Conservation (phyloP, 495 filamentous ascomycete species). For the Aspergillus sclerotiicarbonarius region DNA sequence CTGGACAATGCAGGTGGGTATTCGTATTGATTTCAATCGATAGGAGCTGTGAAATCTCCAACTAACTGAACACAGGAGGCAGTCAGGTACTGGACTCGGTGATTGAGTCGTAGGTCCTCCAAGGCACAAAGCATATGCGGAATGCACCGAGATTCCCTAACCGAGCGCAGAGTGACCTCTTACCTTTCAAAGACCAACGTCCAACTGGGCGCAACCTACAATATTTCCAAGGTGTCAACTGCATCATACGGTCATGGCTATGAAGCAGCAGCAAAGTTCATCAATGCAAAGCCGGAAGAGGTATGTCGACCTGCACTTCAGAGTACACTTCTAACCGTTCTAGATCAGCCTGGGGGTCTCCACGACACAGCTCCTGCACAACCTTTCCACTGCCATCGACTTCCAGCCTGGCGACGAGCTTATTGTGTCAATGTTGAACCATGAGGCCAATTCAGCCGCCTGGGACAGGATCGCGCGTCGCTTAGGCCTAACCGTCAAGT, state of each 20-base stretch:
- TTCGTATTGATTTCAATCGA: not conserved
- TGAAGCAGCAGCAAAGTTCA: conserved; percentile 61
- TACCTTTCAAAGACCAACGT: conserved; percentile 69
- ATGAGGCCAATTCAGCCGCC: conserved; percentile 69
- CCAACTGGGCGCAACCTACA: conserved; percentile 68
- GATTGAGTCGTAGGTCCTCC: conserved; percentile 56
- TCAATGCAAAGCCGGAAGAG: conserved; percentile 62
- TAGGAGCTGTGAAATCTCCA: not conserved
- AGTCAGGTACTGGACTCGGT: conserved; percentile 65
- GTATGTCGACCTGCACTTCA: conserved; percentile 34
- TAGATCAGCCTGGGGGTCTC: conserved; percentile 55
- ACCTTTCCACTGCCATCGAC: conserved; percentile 59
- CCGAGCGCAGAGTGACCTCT: conserved; percentile 50
- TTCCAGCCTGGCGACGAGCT: conserved; percentile 62
- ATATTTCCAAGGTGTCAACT: conserved; percentile 52
- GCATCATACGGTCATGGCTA: conserved; percentile 53
- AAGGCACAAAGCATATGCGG: not conserved
- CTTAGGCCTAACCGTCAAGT: conserved; percentile 59
- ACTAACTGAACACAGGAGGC: conserved; percentile 43
- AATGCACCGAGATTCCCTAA: too few species aligned
- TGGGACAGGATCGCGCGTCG: conserved; percentile 63
- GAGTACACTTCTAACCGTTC: not conserved
- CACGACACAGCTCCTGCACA: conserved; percentile 71
- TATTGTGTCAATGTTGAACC: conserved; percentile 64
- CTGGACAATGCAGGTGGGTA: conserved; percentile 62